Base-by-base conservation (phyloP, 768 basidiomycete genomes). In the Lactifluus subvellereus region DNA sequence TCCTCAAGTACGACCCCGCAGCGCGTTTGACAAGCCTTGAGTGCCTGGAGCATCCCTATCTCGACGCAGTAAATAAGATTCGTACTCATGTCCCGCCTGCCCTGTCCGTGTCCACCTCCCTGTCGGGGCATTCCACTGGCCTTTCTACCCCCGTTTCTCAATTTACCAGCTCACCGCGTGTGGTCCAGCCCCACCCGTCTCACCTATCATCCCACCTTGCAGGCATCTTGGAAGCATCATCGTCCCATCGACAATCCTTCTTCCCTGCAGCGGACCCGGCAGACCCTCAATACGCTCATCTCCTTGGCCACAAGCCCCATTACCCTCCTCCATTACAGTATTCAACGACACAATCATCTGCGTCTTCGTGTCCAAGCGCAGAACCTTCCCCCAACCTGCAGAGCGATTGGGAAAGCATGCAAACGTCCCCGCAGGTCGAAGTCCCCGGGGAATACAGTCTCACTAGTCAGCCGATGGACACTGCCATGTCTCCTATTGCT, bases 1-100 rank as follows among this genome's bases (percentile, higher is more conserved):
- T 98, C 16, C 83, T 99, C 64, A 89, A 86, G 70, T 98, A 97
- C 75, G 92, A 98, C 69, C 95, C 97, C 30, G 85, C 86, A 45
- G 78, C 81, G 54, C 88, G 97, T 33, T 79, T 98, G 54, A 97
- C 94, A 1, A 89, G 91, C 61, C 81, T 81, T 54, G 84, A 95
- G 72, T 96, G 94, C 72, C 77, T 97, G 65, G 84, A 93, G 37
- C 94, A 98, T 73, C 80, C 85, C 14, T 99, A 98, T 78, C 84
- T 98, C 60, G 91, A 97, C 75, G 91, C 89, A 13, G 77, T 79
- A 64, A 84, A 82, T 54, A 51, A 38, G 16, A n/a, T 30, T 27
- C 57, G 54, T 45, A n/a, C 47, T 53, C 60, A 56, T 35, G n/a
- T 64, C 16, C 65, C 65, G 4, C 66, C 67, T 0, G 56, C 61